Evolutionary conservation across 2,329 filamentous ascomycete species (phyloP).

Genomic region (Claviceps lovelessii): DNA sequence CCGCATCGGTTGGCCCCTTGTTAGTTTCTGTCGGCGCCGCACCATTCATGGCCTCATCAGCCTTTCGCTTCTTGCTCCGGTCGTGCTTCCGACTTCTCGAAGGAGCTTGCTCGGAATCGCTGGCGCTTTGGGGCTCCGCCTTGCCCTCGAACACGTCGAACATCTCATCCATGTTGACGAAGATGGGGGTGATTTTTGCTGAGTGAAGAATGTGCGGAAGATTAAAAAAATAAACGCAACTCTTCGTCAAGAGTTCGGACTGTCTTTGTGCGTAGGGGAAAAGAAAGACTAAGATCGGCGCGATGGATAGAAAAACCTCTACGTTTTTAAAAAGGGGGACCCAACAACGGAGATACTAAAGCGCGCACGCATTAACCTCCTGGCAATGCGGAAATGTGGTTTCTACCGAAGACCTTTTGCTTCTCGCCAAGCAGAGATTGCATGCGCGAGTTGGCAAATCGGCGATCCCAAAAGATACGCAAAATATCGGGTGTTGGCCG

Average conservation of each 20-base stretch:
- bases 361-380: slow-evolving; percentile 8
- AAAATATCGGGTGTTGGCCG: not conserved
- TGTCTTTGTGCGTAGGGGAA: not conserved
- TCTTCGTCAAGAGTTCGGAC: not conserved
- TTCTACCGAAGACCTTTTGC: not conserved
- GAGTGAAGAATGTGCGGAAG: not conserved
- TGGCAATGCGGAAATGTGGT: slow-evolving; percentile 9
- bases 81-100: slow-evolving; percentile 40
- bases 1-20: slow-evolving; percentile 14
- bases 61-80: slow-evolving; percentile 72
- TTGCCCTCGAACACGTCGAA: slow-evolving; percentile 70
- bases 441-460: slow-evolving; percentile 1
- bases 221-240: not conserved
- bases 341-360: not conserved
- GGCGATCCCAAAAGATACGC: slow-evolving; percentile 1
- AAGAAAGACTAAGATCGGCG: not conserved
- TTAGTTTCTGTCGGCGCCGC: slow-evolving; percentile 8
- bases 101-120: slow-evolving; percentile 28
- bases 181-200: not conserved
- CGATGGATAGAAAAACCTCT: not conserved
- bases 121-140: slow-evolving; percentile 23
- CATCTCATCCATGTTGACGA: slow-evolving; percentile 54
- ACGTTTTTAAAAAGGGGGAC: not conserved
- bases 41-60: slow-evolving; percentile 62
- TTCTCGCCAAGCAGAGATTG: not conserved